Base-by-base conservation (phyloP, 176 grass and related monocot species). In the Avena atlantica region DNA sequence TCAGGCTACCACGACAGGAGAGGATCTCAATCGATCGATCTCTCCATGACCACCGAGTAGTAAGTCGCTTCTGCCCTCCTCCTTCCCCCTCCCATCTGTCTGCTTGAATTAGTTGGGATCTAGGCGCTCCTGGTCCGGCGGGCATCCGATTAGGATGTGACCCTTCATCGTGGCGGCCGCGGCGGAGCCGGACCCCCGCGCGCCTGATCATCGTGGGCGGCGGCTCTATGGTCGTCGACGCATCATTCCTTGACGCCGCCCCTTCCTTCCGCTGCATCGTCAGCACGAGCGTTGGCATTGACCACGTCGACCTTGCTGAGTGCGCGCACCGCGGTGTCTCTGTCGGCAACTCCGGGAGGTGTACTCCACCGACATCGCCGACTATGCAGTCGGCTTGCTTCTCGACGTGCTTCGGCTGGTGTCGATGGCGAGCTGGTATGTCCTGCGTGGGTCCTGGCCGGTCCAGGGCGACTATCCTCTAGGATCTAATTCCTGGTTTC, bases 301-400 rank as follows among this genome's bases (percentile, higher is more conserved):
- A 90, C 65, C 57, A 86, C 15, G 90, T 95, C 31, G 74, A 88
- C 65, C 65, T 92, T 12, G 52, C 50, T 44, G 90, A 86, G 63
- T 92, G 93, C 61, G 25, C 25, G 44, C 73, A 72, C 79, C 83
- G 85, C 17, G 87, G 87, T 29, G 72, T 89, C 47, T 31, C 5
- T 23, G 82, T 90, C 58, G 77, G 85, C 29, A 94, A 92, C 59
- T 37, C 1, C 87, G 90, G 17, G 45, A 7, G 24, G 21, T 87
- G 9, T 90, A 66, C 76, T 85, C 85, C n/a, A 20, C 8, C 6
- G 85, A 92, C 74, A 81, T 86, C 6, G 87, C 87, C 0, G 87
- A 94, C 45, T 78, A 86, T 23, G 81, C 87, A 6, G 85, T 94
- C 9, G 93, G 81, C n/a, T 31, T 92, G 19, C 14, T 88, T 10